Evolutionary conservation across 1,284 basidiomycete genomes (phyloP).

Genomic region (Pholiota adiposa): DNA sequence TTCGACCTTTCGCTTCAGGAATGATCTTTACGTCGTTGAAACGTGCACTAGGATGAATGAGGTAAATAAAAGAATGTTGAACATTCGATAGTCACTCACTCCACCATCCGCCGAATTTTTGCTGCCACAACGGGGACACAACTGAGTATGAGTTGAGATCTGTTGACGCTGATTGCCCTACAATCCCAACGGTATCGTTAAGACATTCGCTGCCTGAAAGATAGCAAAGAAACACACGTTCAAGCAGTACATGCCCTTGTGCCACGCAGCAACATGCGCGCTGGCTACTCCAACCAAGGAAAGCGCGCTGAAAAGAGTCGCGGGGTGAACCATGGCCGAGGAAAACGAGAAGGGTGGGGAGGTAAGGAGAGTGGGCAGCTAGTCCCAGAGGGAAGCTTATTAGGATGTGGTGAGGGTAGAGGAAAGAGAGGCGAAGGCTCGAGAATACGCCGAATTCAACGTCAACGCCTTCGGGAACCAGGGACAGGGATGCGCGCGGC

Average conservation of each 20-base stretch:
- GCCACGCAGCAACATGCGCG: slow-evolving; percentile 46
- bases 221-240: slow-evolving; percentile 33
- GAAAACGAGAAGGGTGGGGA: slow-evolving; percentile 12
- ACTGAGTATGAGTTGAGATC: slow-evolving; percentile 43
- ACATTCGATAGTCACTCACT: slow-evolving; percentile 26
- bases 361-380: slow-evolving; percentile 16
- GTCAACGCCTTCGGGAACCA: not conserved
- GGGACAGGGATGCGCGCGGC: not conserved
- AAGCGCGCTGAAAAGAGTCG: slow-evolving; percentile 15
- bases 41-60: slow-evolving; percentile 39
- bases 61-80: not conserved
- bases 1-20: not conserved
- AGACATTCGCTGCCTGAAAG: slow-evolving; percentile 9
- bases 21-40: slow-evolving; percentile 38
- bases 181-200: slow-evolving; percentile 15
- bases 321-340: slow-evolving; percentile 14
- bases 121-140: slow-evolving; percentile 46
- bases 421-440: not conserved
- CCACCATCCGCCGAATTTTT: slow-evolving; percentile 40
- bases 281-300: slow-evolving; percentile 23
- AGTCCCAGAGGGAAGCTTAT: slow-evolving; percentile 12
- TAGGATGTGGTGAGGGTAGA: not conserved
- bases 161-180: slow-evolving; percentile 36
- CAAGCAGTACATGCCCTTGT: slow-evolving; percentile 47
- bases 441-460: not conserved